Evolutionary conservation across 768 basidiomycete species (phyloP), one percentile per base, ranked within the genome.

Genomic region (Naganishia vaughanmartiniae): DNA sequence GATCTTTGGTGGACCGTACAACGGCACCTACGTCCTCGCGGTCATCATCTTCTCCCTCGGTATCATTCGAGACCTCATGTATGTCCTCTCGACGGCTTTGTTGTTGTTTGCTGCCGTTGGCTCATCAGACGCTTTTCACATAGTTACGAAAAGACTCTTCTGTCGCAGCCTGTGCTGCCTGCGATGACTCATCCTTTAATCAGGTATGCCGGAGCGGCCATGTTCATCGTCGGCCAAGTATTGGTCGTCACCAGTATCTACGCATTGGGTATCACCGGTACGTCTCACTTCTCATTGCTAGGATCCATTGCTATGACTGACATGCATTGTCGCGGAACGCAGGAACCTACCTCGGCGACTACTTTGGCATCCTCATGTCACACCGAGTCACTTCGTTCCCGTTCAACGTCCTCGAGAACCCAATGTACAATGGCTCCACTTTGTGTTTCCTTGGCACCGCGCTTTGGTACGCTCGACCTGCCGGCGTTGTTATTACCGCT

Each of bases 381-480:
- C 85, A 89, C 71, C 85, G 91, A 65, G 93, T 97, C n/a, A 89
- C 93, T 76, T 89, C 90, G 26, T 99, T 99, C 84, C 95, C 95
- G 0, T 99, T 97, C 85, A 95, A 95, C 79, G 86, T 96, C 56
- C 84, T 94, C 51, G 85, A 87, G 24, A 89, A 96, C 80, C 95
- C 95, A 0, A 99, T 99, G 95, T 98, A 99, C 78, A 90, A 93
- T 55, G 95, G 95, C 10, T 92, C 90, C 77, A 93, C 93, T 6
- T 83, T 99, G 83, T 91, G 89, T 79, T 97, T 97, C 83, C 82
- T 87, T 45, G 94, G 88, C 26, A 88, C 87, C 0, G 90, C 95
- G 0, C 84, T 99, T 39, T 95, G 92, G 93, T 63, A 65, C 53
- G 60, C 46, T 4, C 68, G 68, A 28, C 93, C 93, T 1, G 90